Evolutionary conservation across 2,329 filamentous ascomycete species (phyloP), one percentile per base, ranked within the genome.

Genomic region (Biscogniauxia sp.): DNA sequence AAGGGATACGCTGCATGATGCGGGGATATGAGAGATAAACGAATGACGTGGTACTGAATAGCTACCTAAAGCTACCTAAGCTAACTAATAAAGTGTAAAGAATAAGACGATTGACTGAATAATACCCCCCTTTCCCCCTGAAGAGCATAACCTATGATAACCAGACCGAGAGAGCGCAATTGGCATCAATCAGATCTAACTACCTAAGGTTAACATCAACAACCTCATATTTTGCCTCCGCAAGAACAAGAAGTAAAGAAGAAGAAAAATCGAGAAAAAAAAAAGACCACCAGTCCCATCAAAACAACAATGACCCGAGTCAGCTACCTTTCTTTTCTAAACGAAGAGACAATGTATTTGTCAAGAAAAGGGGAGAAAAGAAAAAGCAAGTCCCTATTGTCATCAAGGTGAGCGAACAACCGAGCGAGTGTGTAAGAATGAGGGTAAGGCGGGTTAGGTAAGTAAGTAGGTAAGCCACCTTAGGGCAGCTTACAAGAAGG

Each of bases 11-110:
- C 11, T 51, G n/a, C 7, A 51, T 51, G 37, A n/a, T 45, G 50
- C 19, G 50, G 7, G 49, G 37, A n/a, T 45, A 19, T 51, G 50
- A 20, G 25, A 58, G 63, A 62, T 32, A 32, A 32, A 32, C 59
- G 59, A 68, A 69, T 62, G 61, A 6, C 11, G 11, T 45, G 37
- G 37, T 45, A 45, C 37, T 15, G 15, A 45, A 15, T 45, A 45
- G 37, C 37, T 45, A 45, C 37, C 37, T 45, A 17, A 45, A 32
- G 11, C 37, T 45, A 45, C 37, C 37, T 15, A 45, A 17, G 37
- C 28, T 32, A 32, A 4, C 11, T 32, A 7, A 32, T 32, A 32
- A 32, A 45, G 37, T 45, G 50, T 51, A 20, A 17, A 32, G 28
- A 32, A 32, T 7, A 32, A 32, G 23, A 25, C 19, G 50, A 51